Conservation (phyloP, 129 eudicot species). For the Scalesia atractyloides region DNA sequence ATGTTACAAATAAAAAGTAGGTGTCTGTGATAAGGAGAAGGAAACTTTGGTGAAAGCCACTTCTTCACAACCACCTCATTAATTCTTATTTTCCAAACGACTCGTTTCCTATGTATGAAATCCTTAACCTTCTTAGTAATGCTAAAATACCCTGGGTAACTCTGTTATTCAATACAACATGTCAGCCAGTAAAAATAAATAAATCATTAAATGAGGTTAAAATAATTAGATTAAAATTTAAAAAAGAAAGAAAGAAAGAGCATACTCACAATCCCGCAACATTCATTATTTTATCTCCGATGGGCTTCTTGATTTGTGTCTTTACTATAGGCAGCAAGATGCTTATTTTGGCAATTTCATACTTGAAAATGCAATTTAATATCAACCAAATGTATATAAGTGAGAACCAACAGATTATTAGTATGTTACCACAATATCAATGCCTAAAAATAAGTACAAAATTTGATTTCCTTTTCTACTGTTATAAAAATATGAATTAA, state of each 20-base stretch:
- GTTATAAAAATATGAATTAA: neutral
- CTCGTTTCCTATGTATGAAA: conserved; percentile 79
- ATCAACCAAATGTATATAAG: neutral
- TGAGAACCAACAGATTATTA: neutral
- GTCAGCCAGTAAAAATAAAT: neutral
- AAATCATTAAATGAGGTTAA: neutral
- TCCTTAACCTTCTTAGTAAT: conserved; percentile 76
- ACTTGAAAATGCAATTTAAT: conserved; percentile 47
- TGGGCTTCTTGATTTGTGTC: conserved; percentile 58
- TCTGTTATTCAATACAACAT: conserved; percentile 45
- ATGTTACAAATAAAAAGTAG: no score
- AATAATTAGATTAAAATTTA: neutral
- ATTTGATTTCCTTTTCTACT: no score
- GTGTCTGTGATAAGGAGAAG: conserved; percentile 49
- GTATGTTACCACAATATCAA: neutral
- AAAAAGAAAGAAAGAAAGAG: neutral
- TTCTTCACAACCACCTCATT: conserved; percentile 65
- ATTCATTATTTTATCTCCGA: conserved; percentile 63
- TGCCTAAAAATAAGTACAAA: no score
- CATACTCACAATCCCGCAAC: conserved; percentile 71
- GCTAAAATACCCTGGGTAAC: conserved; percentile 72
- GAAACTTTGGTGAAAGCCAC: conserved; percentile 89
- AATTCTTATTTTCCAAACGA: conserved; percentile 80
- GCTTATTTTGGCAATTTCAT: conserved; percentile 69
- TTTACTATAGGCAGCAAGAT: conserved; percentile 76